Percentiles rank a stretch among this genome's conserved stretches.
These are phyloP conservation scores for Paraphoma sp. DNA, from an alignment of 2,329 filamentous ascomycete genomes.

Conservation along the genomic window DNA sequence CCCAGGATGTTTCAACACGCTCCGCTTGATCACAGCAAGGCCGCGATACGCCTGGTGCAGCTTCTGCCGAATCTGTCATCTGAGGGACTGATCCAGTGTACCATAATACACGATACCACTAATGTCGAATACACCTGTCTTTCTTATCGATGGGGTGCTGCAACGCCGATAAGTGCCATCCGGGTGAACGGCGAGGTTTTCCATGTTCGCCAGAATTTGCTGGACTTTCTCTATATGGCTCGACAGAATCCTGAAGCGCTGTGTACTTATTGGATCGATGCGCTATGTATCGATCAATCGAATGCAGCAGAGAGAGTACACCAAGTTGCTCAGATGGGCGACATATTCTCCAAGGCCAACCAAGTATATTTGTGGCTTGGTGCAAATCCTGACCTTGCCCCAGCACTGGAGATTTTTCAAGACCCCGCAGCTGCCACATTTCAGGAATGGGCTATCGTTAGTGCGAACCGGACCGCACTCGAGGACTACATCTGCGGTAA, in stretches of 20 bases:
- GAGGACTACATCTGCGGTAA: neutral
- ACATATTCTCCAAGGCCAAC: slow-evolving; percentile 5
- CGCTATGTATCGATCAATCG: slow-evolving; percentile 25
- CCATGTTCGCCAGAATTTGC: slow-evolving; percentile 12
- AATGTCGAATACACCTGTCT: slow-evolving; percentile 10
- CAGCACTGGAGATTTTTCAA: neutral
- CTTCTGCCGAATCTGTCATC: slow-evolving; percentile 3
- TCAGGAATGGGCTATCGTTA: neutral
- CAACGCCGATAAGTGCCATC: neutral
- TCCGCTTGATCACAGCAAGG: slow-evolving; percentile 6
- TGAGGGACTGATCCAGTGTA: slow-evolving; percentile 8
- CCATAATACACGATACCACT: slow-evolving; percentile 3
- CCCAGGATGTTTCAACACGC: neutral
- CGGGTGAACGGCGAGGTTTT: slow-evolving; percentile 7
- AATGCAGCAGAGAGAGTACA: slow-evolving; percentile 8
- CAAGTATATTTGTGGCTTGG: slow-evolving; percentile 16
- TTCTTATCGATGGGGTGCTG: slow-evolving; percentile 16
- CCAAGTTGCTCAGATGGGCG: slow-evolving; percentile 15
- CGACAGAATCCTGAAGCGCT: neutral
- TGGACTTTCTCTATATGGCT: slow-evolving; percentile 8
- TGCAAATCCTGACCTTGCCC: neutral
- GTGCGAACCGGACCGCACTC: neutral
- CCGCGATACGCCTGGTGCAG: slow-evolving; percentile 8
- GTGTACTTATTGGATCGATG: slow-evolving; percentile 30
- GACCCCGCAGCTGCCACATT: neutral